A percentile compares a stretch with the other conserved stretches of the same genome.
phyloP scores from a whole-genome alignment of 192 early-diverging fungal genomes.

The Coemansia sp. region DNA sequence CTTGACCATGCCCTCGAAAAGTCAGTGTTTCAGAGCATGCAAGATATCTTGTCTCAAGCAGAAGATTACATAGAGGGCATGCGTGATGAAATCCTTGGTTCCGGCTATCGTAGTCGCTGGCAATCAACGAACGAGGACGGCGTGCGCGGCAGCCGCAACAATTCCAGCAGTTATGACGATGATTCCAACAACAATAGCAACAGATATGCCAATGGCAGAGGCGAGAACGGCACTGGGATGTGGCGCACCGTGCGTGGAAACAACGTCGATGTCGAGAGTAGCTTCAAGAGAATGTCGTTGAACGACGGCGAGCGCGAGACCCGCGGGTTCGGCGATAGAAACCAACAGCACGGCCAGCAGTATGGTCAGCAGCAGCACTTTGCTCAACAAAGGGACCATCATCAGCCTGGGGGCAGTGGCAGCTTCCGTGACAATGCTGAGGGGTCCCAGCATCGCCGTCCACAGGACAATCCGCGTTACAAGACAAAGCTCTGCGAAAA shows the following conservation, averaged over 20 bases:
- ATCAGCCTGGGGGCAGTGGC: constrained; percentile 11
- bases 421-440: constrained; percentile 8
- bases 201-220: background rate
- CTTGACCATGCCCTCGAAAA: constrained; percentile 68
- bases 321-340: constrained; percentile 17
- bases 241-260: constrained; percentile 30
- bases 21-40: constrained; percentile 75
- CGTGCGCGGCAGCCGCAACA: constrained; percentile 22
- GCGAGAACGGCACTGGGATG: constrained; percentile 8
- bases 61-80: constrained; percentile 63
- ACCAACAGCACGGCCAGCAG: constrained; percentile 9
- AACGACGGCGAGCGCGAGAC: constrained; percentile 8
- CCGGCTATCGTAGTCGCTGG: constrained; percentile 31
- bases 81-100: constrained; percentile 37
- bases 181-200: constrained; percentile 12
- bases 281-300: constrained; percentile 25
- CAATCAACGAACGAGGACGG: constrained; percentile 43
- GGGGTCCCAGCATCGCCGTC: constrained; percentile 37
- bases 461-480: constrained; percentile 74
- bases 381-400: constrained; percentile 7
- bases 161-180: background rate
- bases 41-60: constrained; percentile 74
- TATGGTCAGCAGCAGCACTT: constrained; percentile 11
- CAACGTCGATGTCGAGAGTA: constrained; percentile 19
- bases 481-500: constrained; percentile 86